Percentiles rank a stretch among this genome's conserved stretches.
Evolutionary conservation across 2,329 filamentous ascomycete species (phyloP).

Genomic region (Pseudogymnoascus verrucosus): DNA sequence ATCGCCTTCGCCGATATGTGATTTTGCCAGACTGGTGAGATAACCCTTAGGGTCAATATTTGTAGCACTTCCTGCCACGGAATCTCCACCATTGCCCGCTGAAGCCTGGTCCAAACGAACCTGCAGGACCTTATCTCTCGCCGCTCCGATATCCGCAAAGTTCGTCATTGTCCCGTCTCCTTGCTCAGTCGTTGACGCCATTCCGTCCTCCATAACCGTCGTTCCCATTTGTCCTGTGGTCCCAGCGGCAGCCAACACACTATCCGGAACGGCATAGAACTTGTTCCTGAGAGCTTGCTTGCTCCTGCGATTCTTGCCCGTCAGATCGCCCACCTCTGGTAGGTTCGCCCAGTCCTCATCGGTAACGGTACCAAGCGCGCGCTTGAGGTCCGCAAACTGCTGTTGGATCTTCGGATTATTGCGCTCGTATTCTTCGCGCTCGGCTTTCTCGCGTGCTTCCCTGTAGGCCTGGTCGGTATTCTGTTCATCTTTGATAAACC

Average conservation of each 20-base stretch:
- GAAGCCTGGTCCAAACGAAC: slow-evolving; percentile 90
- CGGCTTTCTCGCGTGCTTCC: slow-evolving; percentile 87
- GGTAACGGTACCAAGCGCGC: slow-evolving; percentile 76
- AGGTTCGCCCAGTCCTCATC: slow-evolving; percentile 96
- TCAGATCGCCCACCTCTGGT: slow-evolving; percentile 93
- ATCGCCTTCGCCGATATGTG: slow-evolving; percentile 69
- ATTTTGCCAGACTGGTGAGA: slow-evolving; percentile 80
- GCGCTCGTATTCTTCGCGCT: slow-evolving; percentile 89
- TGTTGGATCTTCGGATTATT: slow-evolving; percentile 98
- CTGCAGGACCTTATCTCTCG: slow-evolving; percentile 89
- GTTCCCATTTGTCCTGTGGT: slow-evolving; percentile 77
- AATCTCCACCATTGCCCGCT: slow-evolving; percentile 59
- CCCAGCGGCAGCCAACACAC: slow-evolving; percentile 79
- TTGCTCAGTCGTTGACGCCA: slow-evolving; percentile 42
- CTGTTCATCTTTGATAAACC: slow-evolving; percentile 70
- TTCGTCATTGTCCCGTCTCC: slow-evolving; percentile 90
- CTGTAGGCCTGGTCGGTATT: slow-evolving; percentile 71
- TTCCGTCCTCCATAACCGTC: slow-evolving; percentile 75
- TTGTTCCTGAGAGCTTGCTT: slow-evolving; percentile 75
- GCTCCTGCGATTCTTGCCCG: slow-evolving; percentile 80
- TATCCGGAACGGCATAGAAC: slow-evolving; percentile 96
- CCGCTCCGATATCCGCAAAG: slow-evolving; percentile 94
- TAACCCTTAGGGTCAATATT: slow-evolving; percentile 95
- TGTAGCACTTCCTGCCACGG: slow-evolving; percentile 70
- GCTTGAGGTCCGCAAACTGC: slow-evolving; percentile 93